phyloP scores from a whole-genome alignment of 495 filamentous ascomycete species.

The Glarea lozoyensis region DNA sequence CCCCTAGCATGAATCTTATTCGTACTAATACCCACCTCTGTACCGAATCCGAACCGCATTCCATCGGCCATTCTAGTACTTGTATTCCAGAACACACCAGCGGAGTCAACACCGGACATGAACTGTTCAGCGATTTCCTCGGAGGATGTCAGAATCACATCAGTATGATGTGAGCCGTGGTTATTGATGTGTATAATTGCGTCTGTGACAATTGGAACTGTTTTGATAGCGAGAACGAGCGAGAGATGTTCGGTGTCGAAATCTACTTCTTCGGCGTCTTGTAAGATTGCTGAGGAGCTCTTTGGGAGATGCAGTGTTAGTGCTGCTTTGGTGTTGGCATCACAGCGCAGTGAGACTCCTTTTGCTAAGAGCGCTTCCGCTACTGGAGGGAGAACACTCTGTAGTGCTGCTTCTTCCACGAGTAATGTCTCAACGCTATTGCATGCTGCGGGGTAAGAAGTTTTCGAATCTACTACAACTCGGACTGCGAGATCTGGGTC shows the following conservation, averaged over 20 bases:
- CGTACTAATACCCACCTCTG: constrained; percentile 95
- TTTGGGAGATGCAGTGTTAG: constrained; percentile 34
- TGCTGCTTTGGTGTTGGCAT: constrained; percentile 52
- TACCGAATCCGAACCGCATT: constrained; percentile 94
- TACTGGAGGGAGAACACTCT: constrained; percentile 58
- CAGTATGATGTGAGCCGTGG: constrained; percentile 92
- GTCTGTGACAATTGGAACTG: constrained; percentile 53
- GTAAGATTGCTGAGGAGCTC: constrained; percentile 31
- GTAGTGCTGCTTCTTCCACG: constrained; percentile 64
- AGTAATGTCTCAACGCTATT: constrained; percentile 87
- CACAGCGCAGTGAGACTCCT: constrained; percentile 81
- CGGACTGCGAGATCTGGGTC: constrained; percentile 61
- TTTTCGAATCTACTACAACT: constrained; percentile 86
- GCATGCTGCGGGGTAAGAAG: constrained; percentile 91
- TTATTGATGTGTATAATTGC: constrained; percentile 85
- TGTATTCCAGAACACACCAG: constrained; percentile 95
- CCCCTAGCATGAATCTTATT: constrained; percentile 96
- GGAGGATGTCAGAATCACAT: constrained; percentile 73
- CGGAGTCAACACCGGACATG: constrained; percentile 76
- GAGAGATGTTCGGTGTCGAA: constrained; percentile 86
- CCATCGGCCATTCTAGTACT: constrained; percentile 92
- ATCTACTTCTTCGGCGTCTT: constrained; percentile 58
- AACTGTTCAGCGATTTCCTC: constrained; percentile 61
- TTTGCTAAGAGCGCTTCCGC: constrained; percentile 62
- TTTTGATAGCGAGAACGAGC: constrained; percentile 76